Evolutionary conservation across 257 asterid species (phyloP), one percentile per base, ranked within the genome.

Genomic region (Solanum microdontum): DNA sequence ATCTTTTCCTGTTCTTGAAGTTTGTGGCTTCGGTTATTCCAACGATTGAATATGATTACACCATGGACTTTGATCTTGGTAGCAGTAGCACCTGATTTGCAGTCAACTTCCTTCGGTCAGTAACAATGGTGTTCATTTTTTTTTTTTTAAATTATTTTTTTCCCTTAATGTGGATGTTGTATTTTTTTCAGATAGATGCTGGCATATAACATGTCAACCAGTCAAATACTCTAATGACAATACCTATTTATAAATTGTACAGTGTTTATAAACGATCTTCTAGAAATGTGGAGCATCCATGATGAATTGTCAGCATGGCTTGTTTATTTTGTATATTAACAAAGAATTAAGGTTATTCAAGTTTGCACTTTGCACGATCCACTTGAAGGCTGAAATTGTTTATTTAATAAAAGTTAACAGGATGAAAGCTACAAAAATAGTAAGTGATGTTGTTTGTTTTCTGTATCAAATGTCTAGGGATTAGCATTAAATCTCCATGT

Each of bases 61-160:
- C 99, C 39, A 94, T 96, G 98, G 99, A 95, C 96, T 96, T 96
- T 84, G 98, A 96, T 90, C 93, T 95, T 80, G 98, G 99, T 74
- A 93, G 99, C 94, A 92, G 97, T 37, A 87, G 92, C 88, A 70
- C 88, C 64, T 91, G 87, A 82, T 73, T 30, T 39, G 33, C 72
- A 83, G 82, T 91, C 89, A 70, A 70, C 33, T 55, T 70, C 34
- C 85, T 48, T 82, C 0, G 43, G 69, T 82, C 60, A 48, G 85
- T 82, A 48, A 64, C n/a, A 48, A 11, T 48, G 69, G 30, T 45
- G 40, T 30, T 80, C 11, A 75, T 15, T 5, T 43, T n/a, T 76
- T n/a, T 39, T n/a, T 0, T 8, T 8, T 8, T 8, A 39, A 39
- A 39, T 6, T 12, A 37, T 13, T 40, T 2, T 43, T 10, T 15